phyloP scores from a whole-genome alignment of 2,329 filamentous ascomycete genomes.

The Clonostachys chloroleuca region DNA sequence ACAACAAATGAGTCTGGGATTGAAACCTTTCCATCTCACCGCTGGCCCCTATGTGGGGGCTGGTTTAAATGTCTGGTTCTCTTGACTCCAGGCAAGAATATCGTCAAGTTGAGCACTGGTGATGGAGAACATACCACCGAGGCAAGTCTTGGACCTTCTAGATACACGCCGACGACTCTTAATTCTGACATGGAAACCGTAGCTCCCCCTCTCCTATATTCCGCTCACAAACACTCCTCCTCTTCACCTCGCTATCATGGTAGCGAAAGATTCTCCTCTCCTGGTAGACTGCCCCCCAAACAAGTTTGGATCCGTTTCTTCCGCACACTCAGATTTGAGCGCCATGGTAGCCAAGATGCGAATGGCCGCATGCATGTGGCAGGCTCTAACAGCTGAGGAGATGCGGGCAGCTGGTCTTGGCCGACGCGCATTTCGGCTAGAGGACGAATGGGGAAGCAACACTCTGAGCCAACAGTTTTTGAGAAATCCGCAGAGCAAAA shows the following conservation, averaged over 20 bases:
- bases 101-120: background rate
- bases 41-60: constrained; percentile 9
- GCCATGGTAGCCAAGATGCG: constrained; percentile 66
- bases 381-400: constrained; percentile 71
- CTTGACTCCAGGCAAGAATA: constrained; percentile 6
- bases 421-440: constrained; percentile 66
- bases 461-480: constrained; percentile 41
- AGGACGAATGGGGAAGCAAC: constrained; percentile 69
- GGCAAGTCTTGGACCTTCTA: background rate
- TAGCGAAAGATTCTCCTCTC: constrained; percentile 65
- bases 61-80: constrained; percentile 8
- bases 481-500: background rate
- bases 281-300: constrained; percentile 63
- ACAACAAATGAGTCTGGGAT: constrained; percentile 1
- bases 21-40: constrained; percentile 6
- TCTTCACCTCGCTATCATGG: constrained; percentile 66
- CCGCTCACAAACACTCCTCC: constrained; percentile 52
- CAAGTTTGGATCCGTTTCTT: constrained; percentile 53
- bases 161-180: too few species aligned
- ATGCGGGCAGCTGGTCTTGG: constrained; percentile 67
- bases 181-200: background rate
- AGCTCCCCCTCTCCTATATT: constrained; percentile 37
- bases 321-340: constrained; percentile 42
- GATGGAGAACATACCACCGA: background rate
- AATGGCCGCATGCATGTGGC: constrained; percentile 73